phyloP scores from a whole-genome alignment of 2,329 filamentous ascomycete species.

The Sporothrix inflata region DNA sequence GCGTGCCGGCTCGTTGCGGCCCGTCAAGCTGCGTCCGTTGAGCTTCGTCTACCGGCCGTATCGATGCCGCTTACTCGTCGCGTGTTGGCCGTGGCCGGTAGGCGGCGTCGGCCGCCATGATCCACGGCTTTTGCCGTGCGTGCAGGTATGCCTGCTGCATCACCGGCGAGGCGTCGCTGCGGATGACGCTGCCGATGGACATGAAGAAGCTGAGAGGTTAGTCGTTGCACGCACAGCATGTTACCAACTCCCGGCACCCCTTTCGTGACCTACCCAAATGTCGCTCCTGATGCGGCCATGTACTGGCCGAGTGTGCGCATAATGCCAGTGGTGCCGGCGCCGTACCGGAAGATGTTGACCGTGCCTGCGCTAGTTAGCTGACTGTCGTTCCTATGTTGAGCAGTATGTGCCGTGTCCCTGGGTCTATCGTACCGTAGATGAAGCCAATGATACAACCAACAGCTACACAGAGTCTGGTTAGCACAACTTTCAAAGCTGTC shows the following conservation, averaged over 20 bases:
- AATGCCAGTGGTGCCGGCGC: conserved; percentile 89
- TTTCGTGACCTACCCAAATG: conserved; percentile 74
- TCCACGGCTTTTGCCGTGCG: conserved; percentile 73
- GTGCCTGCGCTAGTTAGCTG: conserved; percentile 61
- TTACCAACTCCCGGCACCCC: too few relatives aligned
- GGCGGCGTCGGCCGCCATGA: conserved; percentile 53
- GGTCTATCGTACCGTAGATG: conserved; percentile 76
- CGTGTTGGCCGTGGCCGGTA: conserved; percentile 43
- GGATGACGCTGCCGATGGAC: conserved; percentile 96
- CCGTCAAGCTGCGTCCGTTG: neutral
- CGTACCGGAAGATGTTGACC: conserved; percentile 93
- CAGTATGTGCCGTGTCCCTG: neutral
- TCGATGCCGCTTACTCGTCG: conserved; percentile 28
- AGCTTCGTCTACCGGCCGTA: neutral
- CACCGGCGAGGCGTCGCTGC: conserved; percentile 77
- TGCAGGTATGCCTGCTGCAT: conserved; percentile 75
- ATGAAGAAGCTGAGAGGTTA: conserved; percentile 77
- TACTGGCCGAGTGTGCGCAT: conserved; percentile 95
- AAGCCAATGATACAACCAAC: conserved; percentile 97
- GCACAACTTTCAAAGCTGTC: conserved; percentile 34
- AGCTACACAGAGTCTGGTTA: conserved; percentile 58
- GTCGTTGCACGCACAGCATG: neutral
- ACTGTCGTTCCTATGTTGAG: too few relatives aligned
- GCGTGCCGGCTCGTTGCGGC: neutral
- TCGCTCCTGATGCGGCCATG: conserved; percentile 92